Conservation (phyloP, 192 early-diverging fungal genomes). For the Coemansia sp. region DNA sequence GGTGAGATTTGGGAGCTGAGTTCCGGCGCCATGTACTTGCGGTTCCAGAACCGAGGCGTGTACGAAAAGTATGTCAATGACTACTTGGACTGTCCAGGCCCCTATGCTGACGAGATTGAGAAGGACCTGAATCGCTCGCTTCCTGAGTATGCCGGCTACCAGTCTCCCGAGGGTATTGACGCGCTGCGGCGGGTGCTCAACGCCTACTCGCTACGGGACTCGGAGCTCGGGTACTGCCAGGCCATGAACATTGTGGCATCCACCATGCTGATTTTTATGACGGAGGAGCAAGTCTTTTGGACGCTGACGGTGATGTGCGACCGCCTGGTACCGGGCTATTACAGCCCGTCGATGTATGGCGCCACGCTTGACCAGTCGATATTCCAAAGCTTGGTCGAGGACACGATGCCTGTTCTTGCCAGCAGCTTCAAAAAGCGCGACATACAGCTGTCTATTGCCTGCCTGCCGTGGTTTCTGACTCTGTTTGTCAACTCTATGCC, state of each 20-base stretch:
- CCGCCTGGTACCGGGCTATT: slow-evolving; percentile 89
- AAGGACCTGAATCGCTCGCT: slow-evolving; percentile 92
- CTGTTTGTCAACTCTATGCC: slow-evolving; percentile 97
- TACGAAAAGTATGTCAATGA: slow-evolving; percentile 59
- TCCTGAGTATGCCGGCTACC: slow-evolving; percentile 92
- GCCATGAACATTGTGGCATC: slow-evolving; percentile 99
- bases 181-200: slow-evolving; percentile 89
- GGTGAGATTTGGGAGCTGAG: slow-evolving; percentile 94
- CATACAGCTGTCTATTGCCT: slow-evolving; percentile 94
- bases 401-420: slow-evolving; percentile 86
- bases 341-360: slow-evolving; percentile 97
- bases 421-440: slow-evolving; percentile 81
- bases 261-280: slow-evolving; percentile 87
- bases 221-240: slow-evolving; percentile 98
- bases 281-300: slow-evolving; percentile 98
- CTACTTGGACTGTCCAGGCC: slow-evolving; percentile 65
- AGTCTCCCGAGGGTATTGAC: slow-evolving; percentile 85
- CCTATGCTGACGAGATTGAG: slow-evolving; percentile 90
- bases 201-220: slow-evolving; percentile 76
- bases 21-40: slow-evolving; percentile 80
- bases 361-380: slow-evolving; percentile 94
- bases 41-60: slow-evolving; percentile 80
- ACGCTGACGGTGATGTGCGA: slow-evolving; percentile 86
- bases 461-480: slow-evolving; percentile 96
- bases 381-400: slow-evolving; percentile 82